Evolutionary conservation across 257 asterid genomes (phyloP), one percentile per base, ranked within the genome.

Genomic region (Buddleja alternifolia): DNA sequence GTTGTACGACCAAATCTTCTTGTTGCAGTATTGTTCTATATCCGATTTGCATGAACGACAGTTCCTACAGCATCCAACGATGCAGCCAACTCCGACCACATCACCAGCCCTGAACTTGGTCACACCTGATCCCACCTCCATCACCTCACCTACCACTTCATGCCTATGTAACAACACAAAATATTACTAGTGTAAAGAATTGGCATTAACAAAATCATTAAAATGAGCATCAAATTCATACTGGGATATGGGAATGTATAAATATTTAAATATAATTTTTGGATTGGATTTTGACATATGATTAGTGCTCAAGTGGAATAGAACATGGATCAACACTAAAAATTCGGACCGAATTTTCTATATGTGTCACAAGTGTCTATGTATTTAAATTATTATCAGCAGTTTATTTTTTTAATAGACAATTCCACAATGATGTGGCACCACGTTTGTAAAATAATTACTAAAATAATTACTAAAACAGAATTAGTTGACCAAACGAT

Each of bases 1-100:
- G 71, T 93, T 93, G 80, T 84, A 93, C 6, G 97, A 77, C 98
- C 98, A 93, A 15, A 93, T 90, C 76, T 90, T 93, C 85, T 93
- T 93, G 81, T 42, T 83, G 88, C 98, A 93, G 70, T 93, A 93
- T 34, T 93, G 98, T 80, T 93, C 98, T 9, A 88, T 90, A 6
- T 88, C 94, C 0, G 83, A 32, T 1, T 81, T 60, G 86, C 98
- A 93, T 1, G 90, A 82, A 1, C 85, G 82, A 63, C 98, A 93
- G 39, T 44, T 76, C 7, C 84, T 62, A 56, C 98, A 93, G 75
- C 92, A 81, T 63, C 97, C 98, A 0, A 93, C 96, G 10, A 93
- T 24, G 67, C 76, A 74, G 29, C 98, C 98, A 2, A 90, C 95
- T 64, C 98, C 98, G 0, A 93, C 94, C 25, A 73, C 72, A 8